phyloP scores from a whole-genome alignment of 441 rosid genomes.

The Syzygium syzygioides region DNA sequence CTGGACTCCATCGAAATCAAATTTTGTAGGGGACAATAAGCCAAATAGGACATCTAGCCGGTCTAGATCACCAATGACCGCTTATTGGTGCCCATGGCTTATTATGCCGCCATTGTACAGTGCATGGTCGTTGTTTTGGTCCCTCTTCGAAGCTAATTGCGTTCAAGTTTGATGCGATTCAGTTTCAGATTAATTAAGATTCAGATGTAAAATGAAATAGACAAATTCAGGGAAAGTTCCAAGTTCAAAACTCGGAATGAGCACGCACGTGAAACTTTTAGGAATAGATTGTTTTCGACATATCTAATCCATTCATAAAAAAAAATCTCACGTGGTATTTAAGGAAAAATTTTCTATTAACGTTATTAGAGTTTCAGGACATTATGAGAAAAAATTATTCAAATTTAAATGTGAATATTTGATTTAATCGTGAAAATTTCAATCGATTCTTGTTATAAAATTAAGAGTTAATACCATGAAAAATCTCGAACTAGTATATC shows the following conservation, averaged over 20 bases:
- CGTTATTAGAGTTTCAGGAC: not conserved
- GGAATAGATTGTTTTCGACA: not conserved
- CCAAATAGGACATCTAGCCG: not conserved
- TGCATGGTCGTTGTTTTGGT: not conserved
- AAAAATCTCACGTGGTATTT: not conserved
- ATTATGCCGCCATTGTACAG: not conserved
- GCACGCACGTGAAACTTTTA: not conserved
- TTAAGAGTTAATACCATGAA: not conserved
- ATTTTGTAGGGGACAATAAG: not conserved
- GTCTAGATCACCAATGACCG: too few relatives aligned
- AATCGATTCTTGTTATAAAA: not conserved
- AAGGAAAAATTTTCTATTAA: not conserved
- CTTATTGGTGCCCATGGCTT: not conserved
- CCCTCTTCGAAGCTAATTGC: too few relatives aligned
- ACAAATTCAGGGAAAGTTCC: not conserved
- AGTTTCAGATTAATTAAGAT: too few relatives aligned
- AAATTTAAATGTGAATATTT: not conserved
- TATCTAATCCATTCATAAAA: too few relatives aligned
- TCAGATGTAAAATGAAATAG: too few relatives aligned
- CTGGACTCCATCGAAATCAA: not conserved
- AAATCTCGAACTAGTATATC: too few relatives aligned
- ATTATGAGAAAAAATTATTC: not conserved
- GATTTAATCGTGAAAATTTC: not conserved
- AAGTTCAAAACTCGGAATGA: not conserved
- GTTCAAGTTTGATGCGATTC: too few relatives aligned